These are phyloP conservation scores for Scheffersomyces insectosa DNA, from an alignment of 1,139 yeast genomes.

Conservation along the genomic window DNA sequence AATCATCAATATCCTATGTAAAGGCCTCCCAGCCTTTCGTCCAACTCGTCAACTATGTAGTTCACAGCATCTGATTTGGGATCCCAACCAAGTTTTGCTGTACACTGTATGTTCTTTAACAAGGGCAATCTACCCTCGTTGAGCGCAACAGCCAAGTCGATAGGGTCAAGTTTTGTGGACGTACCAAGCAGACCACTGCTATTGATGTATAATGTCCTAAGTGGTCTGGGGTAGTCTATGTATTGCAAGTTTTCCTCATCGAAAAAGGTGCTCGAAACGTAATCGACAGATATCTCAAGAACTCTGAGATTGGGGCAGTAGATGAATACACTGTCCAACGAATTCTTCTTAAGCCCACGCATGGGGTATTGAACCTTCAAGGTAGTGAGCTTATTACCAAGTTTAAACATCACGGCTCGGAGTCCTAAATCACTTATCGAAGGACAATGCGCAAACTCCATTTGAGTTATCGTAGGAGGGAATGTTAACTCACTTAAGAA, in stretches of 20 bases:
- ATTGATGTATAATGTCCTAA: slow-evolving; percentile 67
- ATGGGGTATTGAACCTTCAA: slow-evolving; percentile 81
- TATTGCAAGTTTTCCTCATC: slow-evolving; percentile 56
- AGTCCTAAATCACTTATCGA: slow-evolving; percentile 62
- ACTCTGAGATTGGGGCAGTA: slow-evolving; percentile 72
- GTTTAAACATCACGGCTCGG: slow-evolving; percentile 55
- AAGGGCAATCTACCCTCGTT: slow-evolving; percentile 74
- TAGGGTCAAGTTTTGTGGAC: slow-evolving; percentile 77
- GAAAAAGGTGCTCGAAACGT: slow-evolving; percentile 66
- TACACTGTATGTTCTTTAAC: slow-evolving; percentile 62
- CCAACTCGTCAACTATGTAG: slow-evolving; percentile 39
- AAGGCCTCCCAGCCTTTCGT: slow-evolving; percentile 44
- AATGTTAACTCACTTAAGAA: slow-evolving; percentile 67
- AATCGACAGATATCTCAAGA: slow-evolving; percentile 77
- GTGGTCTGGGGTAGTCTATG: slow-evolving; percentile 49
- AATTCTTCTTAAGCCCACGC: slow-evolving; percentile 71
- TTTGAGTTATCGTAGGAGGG: slow-evolving; percentile 67
- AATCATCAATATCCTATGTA: slow-evolving; percentile 39
- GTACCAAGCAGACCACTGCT: slow-evolving; percentile 91
- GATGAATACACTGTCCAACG: slow-evolving; percentile 70
- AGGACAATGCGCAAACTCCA: slow-evolving; percentile 90
- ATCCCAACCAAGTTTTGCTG: slow-evolving; percentile 87
- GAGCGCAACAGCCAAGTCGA: slow-evolving; percentile 83
- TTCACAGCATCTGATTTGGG: slow-evolving; percentile 66
- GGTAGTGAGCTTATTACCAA: slow-evolving; percentile 65